A percentile compares a stretch with the other conserved stretches of the same genome.
Evolutionary conservation across 352 stramenopile genomes (phyloP).

Genomic region (Phytopythium boreale): DNA sequence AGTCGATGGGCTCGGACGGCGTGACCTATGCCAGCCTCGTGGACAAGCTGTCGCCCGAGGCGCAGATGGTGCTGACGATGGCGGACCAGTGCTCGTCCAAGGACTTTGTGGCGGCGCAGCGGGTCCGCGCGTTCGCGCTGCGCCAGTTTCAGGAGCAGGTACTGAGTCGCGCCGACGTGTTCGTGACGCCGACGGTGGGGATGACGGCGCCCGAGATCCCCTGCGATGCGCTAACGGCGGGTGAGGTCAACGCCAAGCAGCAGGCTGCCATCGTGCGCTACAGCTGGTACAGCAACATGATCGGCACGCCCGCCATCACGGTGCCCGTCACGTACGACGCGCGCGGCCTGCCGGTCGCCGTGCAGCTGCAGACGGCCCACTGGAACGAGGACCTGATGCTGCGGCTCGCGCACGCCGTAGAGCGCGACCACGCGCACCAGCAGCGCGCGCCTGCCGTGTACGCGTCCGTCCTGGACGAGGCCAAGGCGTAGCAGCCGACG

Average conservation of each 20-base stretch:
- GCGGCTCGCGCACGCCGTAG: constrained; percentile 53
- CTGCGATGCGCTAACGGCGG: constrained; percentile 36
- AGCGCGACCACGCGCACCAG: constrained; percentile 32
- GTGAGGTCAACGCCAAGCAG: constrained; percentile 59
- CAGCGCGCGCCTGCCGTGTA: constrained; percentile 57
- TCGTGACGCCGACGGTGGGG: constrained; percentile 78
- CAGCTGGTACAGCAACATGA: constrained; percentile 84
- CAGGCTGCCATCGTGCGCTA: constrained; percentile 77
- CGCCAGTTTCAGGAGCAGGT: constrained; percentile 69
- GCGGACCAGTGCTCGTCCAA: constrained; percentile 55
- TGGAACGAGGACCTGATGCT: constrained; percentile 77
- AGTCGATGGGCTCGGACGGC: constrained; percentile 18
- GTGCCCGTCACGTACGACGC: constrained; percentile 73
- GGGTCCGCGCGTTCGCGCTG: constrained; percentile 78
- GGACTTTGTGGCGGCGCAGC: constrained; percentile 86
- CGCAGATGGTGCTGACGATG: constrained; percentile 68
- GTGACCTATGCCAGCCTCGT: constrained; percentile 1
- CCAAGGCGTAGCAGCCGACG: neutral
- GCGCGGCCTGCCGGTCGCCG: constrained; percentile 61
- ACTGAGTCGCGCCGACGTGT: constrained; percentile 83
- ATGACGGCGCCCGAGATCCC: constrained; percentile 74
- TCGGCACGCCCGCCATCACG: constrained; percentile 77
- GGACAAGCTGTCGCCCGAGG: constrained; percentile 61
- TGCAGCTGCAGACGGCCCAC: constrained; percentile 76
- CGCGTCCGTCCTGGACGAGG: neutral